Base-by-base conservation (phyloP, 805 yeast species). In the Wickerhamiella azyma region DNA sequence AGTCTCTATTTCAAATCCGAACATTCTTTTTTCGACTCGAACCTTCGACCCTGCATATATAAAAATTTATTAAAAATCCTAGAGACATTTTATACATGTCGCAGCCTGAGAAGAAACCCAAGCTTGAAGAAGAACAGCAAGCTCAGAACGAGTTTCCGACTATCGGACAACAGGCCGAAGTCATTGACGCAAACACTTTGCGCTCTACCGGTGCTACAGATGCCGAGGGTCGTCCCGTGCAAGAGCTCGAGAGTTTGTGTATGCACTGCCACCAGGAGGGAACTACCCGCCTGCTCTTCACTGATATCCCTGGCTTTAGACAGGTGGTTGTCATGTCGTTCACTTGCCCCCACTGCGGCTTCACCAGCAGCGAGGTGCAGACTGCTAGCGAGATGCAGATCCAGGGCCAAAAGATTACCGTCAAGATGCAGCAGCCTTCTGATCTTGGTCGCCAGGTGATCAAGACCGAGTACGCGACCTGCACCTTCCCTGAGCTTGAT, bases 251-350 rank as follows among this genome's bases (percentile, higher is more conserved):
- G 60, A 85, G 96, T 8, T 66, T 92, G 35, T 92, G 99, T 68
- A 88, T 92, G 96, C 85, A 84, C 69, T 92, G 99, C 65, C 83
- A 79, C 52, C 68, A 89, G 53, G 73, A 76, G 48, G 99, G 99
- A 49, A 70, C 70, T 45, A 92, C 98, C 4, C 68, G 94, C 53
- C 63, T 92, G 61, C 69, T 92, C 37, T 68, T 92, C 57, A 92
- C 99, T 11, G 71, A 77, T 45, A 92, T 92, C 56, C 99, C 99
- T 16, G 85, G 70, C 57, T 92, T 92, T 67, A 71, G 88, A 52
- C 96, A 92, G 62, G 77, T 92, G 44, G 82, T 92, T 43, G 62
- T 92, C 48, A 89, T 92, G 94, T 86, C 96, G 1, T 92, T 92
- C 63, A 84, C 79, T 54, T 92, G 99, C 65, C 89, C 92, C 24